phyloP scores from a whole-genome alignment of 768 basidiomycete species.

The Lenzites betulinus region DNA sequence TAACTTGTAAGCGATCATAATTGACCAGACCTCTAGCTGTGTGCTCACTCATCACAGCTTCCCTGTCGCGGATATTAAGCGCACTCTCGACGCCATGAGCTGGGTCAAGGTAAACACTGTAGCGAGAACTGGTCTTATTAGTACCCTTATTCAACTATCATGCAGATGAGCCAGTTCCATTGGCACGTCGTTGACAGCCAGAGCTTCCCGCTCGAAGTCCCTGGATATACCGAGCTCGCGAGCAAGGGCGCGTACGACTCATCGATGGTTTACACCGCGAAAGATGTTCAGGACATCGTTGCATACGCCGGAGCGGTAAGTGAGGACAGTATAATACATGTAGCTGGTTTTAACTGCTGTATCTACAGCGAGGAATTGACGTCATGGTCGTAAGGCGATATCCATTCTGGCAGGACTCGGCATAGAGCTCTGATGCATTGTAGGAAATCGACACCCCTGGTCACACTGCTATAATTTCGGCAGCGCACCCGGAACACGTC shows the following conservation, averaged over 20 bases:
- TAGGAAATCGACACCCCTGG: conserved; percentile 51
- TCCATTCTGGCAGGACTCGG: background rate
- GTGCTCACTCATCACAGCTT: conserved; percentile 37
- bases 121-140: background rate
- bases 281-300: conserved; percentile 41
- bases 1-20: conserved; percentile 43
- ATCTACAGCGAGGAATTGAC: conserved; percentile 46
- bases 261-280: conserved; percentile 34
- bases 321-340: background rate
- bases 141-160: background rate
- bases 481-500: conserved; percentile 45
- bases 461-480: conserved; percentile 43
- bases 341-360: background rate
- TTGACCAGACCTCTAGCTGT: background rate
- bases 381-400: conserved; percentile 36
- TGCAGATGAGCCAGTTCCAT: conserved; percentile 47
- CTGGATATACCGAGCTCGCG: conserved; percentile 39
- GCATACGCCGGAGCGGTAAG: conserved; percentile 45
- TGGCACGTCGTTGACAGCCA: conserved; percentile 52
- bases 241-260: conserved; percentile 45
- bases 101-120: conserved; percentile 47
- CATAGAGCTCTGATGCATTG: background rate
- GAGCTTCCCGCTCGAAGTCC: conserved; percentile 46
- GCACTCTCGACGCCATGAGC: conserved; percentile 76
- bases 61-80: conserved; percentile 60